These are phyloP conservation scores for Apiospora saccharicola DNA, from an alignment of 2,329 filamentous ascomycete genomes.

Conservation along the genomic window DNA sequence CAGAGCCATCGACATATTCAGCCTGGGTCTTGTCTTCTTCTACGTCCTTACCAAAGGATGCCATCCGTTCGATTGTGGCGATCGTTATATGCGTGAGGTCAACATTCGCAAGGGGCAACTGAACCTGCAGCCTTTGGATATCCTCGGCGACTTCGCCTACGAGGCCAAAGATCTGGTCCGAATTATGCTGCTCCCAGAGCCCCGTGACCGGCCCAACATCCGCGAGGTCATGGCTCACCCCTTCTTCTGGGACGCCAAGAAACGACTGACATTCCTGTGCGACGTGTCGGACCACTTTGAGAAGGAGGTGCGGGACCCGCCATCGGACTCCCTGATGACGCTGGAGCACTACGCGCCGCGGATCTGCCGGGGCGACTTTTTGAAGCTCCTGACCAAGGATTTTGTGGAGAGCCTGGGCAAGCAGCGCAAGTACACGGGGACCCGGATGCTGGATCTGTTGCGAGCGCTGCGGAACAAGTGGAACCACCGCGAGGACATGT, in stretches of 20 bases:
- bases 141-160: conserved; percentile 81
- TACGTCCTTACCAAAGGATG: conserved; percentile 94
- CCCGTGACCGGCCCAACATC: conserved; percentile 59
- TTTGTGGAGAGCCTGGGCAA: conserved; percentile 92
- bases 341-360: conserved; percentile 62
- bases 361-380: conserved; percentile 76
- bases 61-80: conserved; percentile 94
- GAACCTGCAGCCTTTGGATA: conserved; percentile 73
- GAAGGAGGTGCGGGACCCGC: conserved; percentile 85
- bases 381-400: conserved; percentile 75
- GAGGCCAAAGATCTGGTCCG: conserved; percentile 88
- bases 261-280: conserved; percentile 90
- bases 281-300: conserved; percentile 97
- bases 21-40: conserved; percentile 96
- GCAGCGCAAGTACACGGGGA: conserved; percentile 92
- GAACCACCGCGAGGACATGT: conserved; percentile 98
- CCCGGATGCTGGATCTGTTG: conserved; percentile 82
- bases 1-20: conserved; percentile 96
- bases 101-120: conserved; percentile 94
- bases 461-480: conserved; percentile 93
- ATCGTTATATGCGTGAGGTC: conserved; percentile 93
- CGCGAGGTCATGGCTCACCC: conserved; percentile 72
- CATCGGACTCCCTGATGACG: conserved; percentile 69
- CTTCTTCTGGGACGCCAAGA: conserved; percentile 94
- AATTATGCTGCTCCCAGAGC: conserved; percentile 77